Percentiles rank a stretch among this genome's conserved stretches.
Conservation (phyloP, 768 basidiomycete species). For the Termitomyces sp. region DNA sequence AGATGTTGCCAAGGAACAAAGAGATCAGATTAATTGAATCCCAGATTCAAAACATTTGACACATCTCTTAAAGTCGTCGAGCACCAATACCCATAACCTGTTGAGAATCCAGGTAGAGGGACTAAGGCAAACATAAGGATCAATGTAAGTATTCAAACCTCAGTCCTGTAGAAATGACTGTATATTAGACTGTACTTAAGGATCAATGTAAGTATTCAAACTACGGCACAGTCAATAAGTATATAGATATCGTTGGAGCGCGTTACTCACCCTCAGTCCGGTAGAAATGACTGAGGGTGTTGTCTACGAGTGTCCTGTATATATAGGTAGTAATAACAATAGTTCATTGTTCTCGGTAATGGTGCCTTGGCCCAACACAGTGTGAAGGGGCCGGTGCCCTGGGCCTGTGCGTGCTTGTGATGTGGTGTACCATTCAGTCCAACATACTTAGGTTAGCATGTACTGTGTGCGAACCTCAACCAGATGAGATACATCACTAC, state of each 20-base stretch:
- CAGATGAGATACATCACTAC: too few species aligned
- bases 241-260: neutral
- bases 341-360: neutral
- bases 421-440: neutral
- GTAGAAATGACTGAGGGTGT: too few species aligned
- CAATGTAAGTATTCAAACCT: neutral
- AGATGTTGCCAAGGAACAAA: too few species aligned
- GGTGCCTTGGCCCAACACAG: neutral
- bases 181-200: neutral
- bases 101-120: neutral
- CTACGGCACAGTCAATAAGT: neutral
- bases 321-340: neutral
- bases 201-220: neutral
- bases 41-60: neutral
- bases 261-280: neutral
- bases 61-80: neutral
- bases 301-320: neutral
- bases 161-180: neutral
- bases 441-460: too few species aligned
- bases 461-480: too few species aligned
- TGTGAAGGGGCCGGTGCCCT: neutral
- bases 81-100: neutral
- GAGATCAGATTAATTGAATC: too few species aligned
- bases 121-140: too few species aligned
- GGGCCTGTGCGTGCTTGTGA: neutral